phyloP scores from a whole-genome alignment of 768 basidiomycete species.

The Mycena filopes region DNA sequence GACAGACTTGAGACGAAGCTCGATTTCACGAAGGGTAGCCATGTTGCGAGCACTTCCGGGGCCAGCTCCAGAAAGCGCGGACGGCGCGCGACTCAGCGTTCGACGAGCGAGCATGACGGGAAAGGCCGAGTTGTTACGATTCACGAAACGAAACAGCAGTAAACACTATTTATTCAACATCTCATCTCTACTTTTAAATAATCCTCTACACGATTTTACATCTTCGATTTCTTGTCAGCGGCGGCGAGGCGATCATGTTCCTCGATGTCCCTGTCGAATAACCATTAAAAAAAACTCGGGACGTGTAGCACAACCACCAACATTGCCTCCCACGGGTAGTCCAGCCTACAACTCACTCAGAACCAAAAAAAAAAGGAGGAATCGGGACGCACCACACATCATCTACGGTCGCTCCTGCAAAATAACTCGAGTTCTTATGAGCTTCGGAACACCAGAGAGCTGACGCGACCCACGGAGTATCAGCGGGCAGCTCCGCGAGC shows the following conservation, averaged over 20 bases:
- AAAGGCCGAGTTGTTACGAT: neutral
- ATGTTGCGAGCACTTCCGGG: slow-evolving; percentile 74
- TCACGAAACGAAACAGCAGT: neutral
- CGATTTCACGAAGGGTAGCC: slow-evolving; percentile 98
- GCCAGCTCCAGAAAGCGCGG: slow-evolving; percentile 32
- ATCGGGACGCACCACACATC: slow-evolving; percentile 72
- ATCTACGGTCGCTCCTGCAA: slow-evolving; percentile 78
- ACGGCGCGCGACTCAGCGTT: slow-evolving; percentile 31
- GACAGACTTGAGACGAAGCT: slow-evolving; percentile 95
- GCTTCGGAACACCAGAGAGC: slow-evolving; percentile 7
- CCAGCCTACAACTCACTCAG: slow-evolving; percentile 63
- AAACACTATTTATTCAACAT: no score
- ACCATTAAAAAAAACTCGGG: neutral
- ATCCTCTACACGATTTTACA: no score
- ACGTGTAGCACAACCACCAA: slow-evolving; percentile 46
- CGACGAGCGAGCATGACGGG: slow-evolving; percentile 30
- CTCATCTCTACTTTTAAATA: no score
- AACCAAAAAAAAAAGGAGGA: neutral
- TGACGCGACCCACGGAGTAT: slow-evolving; percentile 62
- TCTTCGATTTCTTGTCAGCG: slow-evolving; percentile 45
- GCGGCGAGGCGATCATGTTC: slow-evolving; percentile 75
- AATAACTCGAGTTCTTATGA: slow-evolving; percentile 64
- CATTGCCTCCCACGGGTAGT: slow-evolving; percentile 88
- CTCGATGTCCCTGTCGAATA: slow-evolving; percentile 70
- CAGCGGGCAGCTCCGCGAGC: slow-evolving; percentile 74